These are phyloP conservation scores for Davidsoniella australis DNA, from an alignment of 2,329 filamentous ascomycete species.

Conservation along the genomic window DNA sequence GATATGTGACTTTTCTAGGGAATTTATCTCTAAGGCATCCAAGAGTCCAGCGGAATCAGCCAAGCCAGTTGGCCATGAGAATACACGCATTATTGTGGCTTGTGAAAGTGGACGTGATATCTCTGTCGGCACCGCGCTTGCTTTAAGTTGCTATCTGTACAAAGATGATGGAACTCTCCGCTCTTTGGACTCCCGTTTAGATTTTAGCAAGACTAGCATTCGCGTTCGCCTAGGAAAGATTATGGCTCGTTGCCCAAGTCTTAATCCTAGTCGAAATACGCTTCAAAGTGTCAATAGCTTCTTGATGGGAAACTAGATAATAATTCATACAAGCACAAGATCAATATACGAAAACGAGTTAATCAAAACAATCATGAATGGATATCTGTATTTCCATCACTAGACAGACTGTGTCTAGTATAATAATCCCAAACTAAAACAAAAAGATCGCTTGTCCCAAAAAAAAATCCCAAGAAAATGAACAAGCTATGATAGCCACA, in stretches of 20 bases:
- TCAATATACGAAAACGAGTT: not conserved
- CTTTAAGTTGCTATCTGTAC: constrained; percentile 57
- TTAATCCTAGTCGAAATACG: constrained; percentile 70
- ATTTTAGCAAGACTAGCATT: constrained; percentile 58
- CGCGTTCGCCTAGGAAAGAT: constrained; percentile 66
- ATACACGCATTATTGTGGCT: constrained; percentile 34
- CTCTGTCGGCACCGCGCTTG: constrained; percentile 60
- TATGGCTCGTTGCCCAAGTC: constrained; percentile 58
- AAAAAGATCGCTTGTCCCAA: not conserved
- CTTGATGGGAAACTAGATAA: constrained; percentile 43
- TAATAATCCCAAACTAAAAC: not conserved
- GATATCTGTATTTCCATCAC: not conserved
- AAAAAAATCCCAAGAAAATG: not conserved
- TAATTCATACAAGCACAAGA: not conserved
- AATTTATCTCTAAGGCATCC: not conserved
- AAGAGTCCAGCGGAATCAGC: not conserved
- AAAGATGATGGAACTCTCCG: constrained; percentile 39
- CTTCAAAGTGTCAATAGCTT: constrained; percentile 86
- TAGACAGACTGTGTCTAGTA: not conserved
- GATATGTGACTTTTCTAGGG: constrained; percentile 39
- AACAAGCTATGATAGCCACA: not conserved
- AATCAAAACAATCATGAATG: not conserved
- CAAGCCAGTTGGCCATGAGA: not conserved
- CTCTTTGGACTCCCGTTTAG: constrained; percentile 15
- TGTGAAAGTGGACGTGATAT: constrained; percentile 69